phyloP scores from a whole-genome alignment of 2,329 filamentous ascomycete genomes.

The Fusarium equiseti region DNA sequence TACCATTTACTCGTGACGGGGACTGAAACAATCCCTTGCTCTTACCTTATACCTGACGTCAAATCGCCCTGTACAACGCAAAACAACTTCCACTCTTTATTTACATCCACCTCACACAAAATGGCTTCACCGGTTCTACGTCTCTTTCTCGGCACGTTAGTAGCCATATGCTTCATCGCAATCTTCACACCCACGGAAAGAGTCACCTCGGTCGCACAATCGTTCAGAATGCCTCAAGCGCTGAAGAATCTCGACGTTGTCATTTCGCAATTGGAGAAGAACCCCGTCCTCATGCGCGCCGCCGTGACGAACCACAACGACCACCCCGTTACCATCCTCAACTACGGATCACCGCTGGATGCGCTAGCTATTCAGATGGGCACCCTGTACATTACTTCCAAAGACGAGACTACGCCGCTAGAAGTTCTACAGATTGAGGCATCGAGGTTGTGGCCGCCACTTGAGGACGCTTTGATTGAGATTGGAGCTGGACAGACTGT shows the following conservation, averaged over 20 bases:
- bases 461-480: constrained; percentile 54
- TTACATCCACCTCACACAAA: not conserved
- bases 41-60: constrained; percentile 2
- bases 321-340: constrained; percentile 56
- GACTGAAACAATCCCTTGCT: constrained; percentile 34
- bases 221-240: constrained; percentile 33
- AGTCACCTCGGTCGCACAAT: constrained; percentile 21
- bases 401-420: constrained; percentile 50
- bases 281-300: constrained; percentile 54
- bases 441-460: constrained; percentile 57
- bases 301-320: constrained; percentile 57
- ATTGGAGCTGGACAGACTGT: constrained; percentile 54
- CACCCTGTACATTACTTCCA: constrained; percentile 55
- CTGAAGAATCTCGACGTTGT: constrained; percentile 51
- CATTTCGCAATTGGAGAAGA: constrained; percentile 50
- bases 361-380: constrained; percentile 57
- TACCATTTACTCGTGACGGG: constrained; percentile 15
- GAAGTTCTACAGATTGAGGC: constrained; percentile 55
- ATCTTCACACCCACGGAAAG: constrained; percentile 29
- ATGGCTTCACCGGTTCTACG: constrained; percentile 35
- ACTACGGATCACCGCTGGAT: constrained; percentile 62
- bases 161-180: constrained; percentile 40
- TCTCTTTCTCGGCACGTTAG: constrained; percentile 38
- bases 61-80: not conserved
- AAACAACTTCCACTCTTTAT: not conserved